phyloP scores from a whole-genome alignment of 2,329 filamentous ascomycete genomes.

The Huntiella decipiens region DNA sequence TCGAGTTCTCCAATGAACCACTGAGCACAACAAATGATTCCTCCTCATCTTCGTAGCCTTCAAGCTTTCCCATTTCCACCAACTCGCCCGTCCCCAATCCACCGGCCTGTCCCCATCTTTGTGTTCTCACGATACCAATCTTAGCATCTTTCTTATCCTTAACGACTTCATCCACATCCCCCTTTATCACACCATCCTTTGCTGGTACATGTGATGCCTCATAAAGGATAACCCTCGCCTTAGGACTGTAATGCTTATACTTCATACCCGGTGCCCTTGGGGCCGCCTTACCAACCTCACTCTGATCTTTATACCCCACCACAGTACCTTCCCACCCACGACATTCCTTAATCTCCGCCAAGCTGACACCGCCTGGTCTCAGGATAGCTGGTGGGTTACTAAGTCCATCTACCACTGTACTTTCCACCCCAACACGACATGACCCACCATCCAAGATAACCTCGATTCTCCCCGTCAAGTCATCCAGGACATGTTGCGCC shows the following conservation, averaged over 20 bases:
- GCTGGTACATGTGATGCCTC: slow-evolving; percentile 31
- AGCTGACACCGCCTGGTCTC: slow-evolving; percentile 67
- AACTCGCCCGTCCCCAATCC: slow-evolving; percentile 21
- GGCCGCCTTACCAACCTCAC: slow-evolving; percentile 39
- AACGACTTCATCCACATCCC: slow-evolving; percentile 19
- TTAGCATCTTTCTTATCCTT: slow-evolving; percentile 12
- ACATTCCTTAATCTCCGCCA: slow-evolving; percentile 57
- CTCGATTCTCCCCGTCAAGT: slow-evolving; percentile 64
- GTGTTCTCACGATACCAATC: slow-evolving; percentile 37
- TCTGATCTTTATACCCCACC: slow-evolving; percentile 61
- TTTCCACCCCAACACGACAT: slow-evolving; percentile 82
- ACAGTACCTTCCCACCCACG: slow-evolving; percentile 64
- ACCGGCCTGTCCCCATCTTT: slow-evolving; percentile 29
- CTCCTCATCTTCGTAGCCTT: slow-evolving; percentile 15
- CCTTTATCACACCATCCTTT: slow-evolving; percentile 19
- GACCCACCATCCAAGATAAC: slow-evolving; percentile 76
- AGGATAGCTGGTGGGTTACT: slow-evolving; percentile 64
- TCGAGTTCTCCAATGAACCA: slow-evolving; percentile 16
- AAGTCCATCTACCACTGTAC: slow-evolving; percentile 86
- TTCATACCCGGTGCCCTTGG: slow-evolving; percentile 95
- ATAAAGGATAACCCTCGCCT: slow-evolving; percentile 68
- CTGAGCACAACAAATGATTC: slow-evolving; percentile 23
- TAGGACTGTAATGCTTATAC: slow-evolving; percentile 93
- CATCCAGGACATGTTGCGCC: slow-evolving; percentile 73
- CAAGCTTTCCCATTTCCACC: slow-evolving; percentile 14